Base-by-base conservation (phyloP, 495 filamentous ascomycete species). In the Penicillium soppii region DNA sequence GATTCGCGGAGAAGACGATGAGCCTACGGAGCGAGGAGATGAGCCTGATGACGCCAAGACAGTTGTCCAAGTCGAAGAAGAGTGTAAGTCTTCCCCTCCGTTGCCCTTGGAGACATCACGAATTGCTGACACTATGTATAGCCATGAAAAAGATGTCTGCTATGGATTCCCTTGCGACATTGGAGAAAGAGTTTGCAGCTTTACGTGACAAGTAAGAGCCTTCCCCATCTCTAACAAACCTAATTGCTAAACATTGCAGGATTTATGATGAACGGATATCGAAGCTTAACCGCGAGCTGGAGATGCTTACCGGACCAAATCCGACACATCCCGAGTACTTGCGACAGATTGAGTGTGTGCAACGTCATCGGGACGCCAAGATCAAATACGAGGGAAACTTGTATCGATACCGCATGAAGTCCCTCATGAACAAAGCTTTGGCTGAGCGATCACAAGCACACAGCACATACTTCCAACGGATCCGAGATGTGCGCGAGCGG, bases 251-350 rank as follows among this genome's bases (percentile, higher is more conserved):
- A 33, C 23, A 38, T 36, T 50, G 35, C 57, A 97, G 90, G 52
- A 82, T 96, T 22, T 92, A 88, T 65, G 87, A 95, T 54, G 92
- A 97, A 62, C 82, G 88, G 53, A 77, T 98, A 32, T 85, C 86
- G 9, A 82, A 88, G 58, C 72, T 92, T 37, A 87, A 92, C 55
- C 78, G 82, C 52, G 92, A 98, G 79, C 82, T 96, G 50, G 84
- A 87, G 22, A 84, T 94, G 80, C 79, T 97, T 25, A 79, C 77
- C 48, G 78, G 84, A 44, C 82, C 89, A 1, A 84, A 84, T 44
- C 86, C 85, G 21, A 88, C 82, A n/a, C 94, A 98, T 67, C 88
- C 90, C 25, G 92, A 95, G 64, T 89, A 89, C 51, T 74, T 95
- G 39, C 86, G 86, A 1, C 90, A 92, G 82, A 81, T 95, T 57